A percentile compares a stretch with the other conserved stretches of the same genome.
Conservation (phyloP, 1,139 yeast species). For the Hyphopichia khmerensis region DNA sequence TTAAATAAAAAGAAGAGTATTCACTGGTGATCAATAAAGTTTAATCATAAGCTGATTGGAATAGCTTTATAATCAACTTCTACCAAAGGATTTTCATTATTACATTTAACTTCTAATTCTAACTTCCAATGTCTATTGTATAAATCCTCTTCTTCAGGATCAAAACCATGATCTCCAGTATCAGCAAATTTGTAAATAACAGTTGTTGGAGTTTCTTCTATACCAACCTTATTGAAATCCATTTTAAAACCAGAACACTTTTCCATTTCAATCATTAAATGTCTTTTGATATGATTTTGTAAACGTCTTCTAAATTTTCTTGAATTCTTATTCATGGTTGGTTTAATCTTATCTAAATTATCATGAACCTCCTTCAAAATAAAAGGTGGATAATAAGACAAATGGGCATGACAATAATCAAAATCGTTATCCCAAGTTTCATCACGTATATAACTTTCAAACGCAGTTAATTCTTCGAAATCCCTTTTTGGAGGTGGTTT, state of each 20-base stretch:
- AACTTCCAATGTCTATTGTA: slow-evolving; percentile 56
- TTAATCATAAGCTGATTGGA: slow-evolving; percentile 17
- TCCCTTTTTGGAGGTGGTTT: slow-evolving; percentile 44
- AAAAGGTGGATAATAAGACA: slow-evolving; percentile 71
- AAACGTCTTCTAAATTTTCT: slow-evolving; percentile 71
- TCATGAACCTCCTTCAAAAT: slow-evolving; percentile 65
- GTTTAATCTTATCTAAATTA: slow-evolving; percentile 70
- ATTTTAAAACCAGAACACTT: slow-evolving; percentile 58
- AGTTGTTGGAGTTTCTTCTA: slow-evolving; percentile 44
- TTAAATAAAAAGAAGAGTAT: background rate
- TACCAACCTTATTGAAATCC: slow-evolving; percentile 51
- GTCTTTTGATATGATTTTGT: slow-evolving; percentile 74
- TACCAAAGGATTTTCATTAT: slow-evolving; percentile 59
- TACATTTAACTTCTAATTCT: slow-evolving; percentile 56
- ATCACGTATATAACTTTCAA: slow-evolving; percentile 64
- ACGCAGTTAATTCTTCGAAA: slow-evolving; percentile 63
- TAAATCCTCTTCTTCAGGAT: slow-evolving; percentile 43
- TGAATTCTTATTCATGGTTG: slow-evolving; percentile 69
- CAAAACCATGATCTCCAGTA: slow-evolving; percentile 53
- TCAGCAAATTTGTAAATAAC: slow-evolving; percentile 58
- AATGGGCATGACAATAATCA: slow-evolving; percentile 65
- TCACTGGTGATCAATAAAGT: background rate
- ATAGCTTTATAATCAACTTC: slow-evolving; percentile 57
- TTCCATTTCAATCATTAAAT: slow-evolving; percentile 64
- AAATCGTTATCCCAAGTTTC: slow-evolving; percentile 78